Evolutionary conservation across 352 stramenopile species (phyloP), one percentile per base, ranked within the genome.

Genomic region (Phytopythium sindhum): DNA sequence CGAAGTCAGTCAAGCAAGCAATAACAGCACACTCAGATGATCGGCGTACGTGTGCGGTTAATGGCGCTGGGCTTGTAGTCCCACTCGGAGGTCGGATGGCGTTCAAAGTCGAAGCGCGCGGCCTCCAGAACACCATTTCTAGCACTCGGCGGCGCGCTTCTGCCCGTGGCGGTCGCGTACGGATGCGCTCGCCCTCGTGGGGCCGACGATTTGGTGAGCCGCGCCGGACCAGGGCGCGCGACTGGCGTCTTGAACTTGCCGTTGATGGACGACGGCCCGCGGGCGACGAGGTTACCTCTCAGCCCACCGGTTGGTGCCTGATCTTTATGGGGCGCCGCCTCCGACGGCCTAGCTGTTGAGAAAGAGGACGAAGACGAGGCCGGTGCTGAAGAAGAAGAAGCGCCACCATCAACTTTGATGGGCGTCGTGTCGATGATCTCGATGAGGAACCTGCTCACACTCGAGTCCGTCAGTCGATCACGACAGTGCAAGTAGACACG

Each of bases 341-440:
- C 42, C 15, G 35, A 19, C 6, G 54, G 14, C 9, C 29, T 28
- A 21, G 35, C 35, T 2, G 54, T 26, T 19, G 54, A 29, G 37
- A 24, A 44, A 1, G 54, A 60, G 21, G 54, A 37, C 48, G 28
- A 14, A 1, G 52, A 2, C 6, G 47, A 21, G 0, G 39, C 19
- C 35, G 50, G 26, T 2, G 61, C 19, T n/a, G n/a, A n/a, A 33
- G 56, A 1, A 53, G 56, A 19, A 28, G 52, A n/a, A 21, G 56
- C 24, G 17, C 29, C 17, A 7, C 8, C 17, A 6, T 44, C 57
- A 12, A 70, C 64, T 7, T 64, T 31, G 26, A 91, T 57, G 0
- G 83, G 83, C 23, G 72, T 86, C 51, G 80, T 68, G 61, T 91
- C 86, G 64, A 92, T 61, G 51, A 93, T 74, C 26, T 94, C 85